phyloP scores from a whole-genome alignment of 164 flowering plant species.

The Magnolia kwangsiensis region DNA sequence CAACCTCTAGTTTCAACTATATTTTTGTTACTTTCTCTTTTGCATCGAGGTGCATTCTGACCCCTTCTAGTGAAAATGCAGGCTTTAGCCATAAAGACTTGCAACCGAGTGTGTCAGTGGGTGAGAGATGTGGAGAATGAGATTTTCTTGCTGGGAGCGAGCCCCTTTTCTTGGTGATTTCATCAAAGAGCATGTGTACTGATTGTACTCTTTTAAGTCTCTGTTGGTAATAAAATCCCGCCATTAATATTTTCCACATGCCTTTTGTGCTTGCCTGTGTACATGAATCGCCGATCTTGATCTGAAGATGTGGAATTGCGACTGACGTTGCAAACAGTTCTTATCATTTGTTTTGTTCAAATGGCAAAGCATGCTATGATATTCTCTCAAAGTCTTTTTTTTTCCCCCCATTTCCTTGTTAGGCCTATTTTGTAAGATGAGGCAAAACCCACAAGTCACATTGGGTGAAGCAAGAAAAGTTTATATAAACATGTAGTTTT shows the following conservation, averaged over 20 bases:
- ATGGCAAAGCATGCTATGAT: not conserved
- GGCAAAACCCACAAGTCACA: not conserved
- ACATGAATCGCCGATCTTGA: slow-evolving; percentile 2
- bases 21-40: not conserved
- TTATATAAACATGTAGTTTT: not conserved
- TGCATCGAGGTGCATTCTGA: slow-evolving; percentile 1
- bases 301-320: not conserved
- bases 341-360: not conserved
- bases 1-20: not conserved
- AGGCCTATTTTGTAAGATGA: not conserved
- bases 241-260: slow-evolving; percentile 1
- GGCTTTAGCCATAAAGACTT: slow-evolving; percentile 87
- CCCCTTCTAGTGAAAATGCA: slow-evolving; percentile 28
- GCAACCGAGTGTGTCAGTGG: slow-evolving; percentile 95
- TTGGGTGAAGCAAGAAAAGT: not conserved
- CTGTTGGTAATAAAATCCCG: slow-evolving; percentile 19
- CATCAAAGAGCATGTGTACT: slow-evolving; percentile 19
- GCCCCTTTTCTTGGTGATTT: slow-evolving; percentile 93
- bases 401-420: too few relatives aligned
- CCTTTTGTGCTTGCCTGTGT: not conserved
- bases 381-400: not conserved
- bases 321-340: not conserved
- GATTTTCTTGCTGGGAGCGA: slow-evolving; percentile 90
- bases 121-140: slow-evolving; percentile 94
- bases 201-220: slow-evolving; percentile 17